Conservation (phyloP, 108 stramenopile genomes). For the Skeletonema marinoi region DNA sequence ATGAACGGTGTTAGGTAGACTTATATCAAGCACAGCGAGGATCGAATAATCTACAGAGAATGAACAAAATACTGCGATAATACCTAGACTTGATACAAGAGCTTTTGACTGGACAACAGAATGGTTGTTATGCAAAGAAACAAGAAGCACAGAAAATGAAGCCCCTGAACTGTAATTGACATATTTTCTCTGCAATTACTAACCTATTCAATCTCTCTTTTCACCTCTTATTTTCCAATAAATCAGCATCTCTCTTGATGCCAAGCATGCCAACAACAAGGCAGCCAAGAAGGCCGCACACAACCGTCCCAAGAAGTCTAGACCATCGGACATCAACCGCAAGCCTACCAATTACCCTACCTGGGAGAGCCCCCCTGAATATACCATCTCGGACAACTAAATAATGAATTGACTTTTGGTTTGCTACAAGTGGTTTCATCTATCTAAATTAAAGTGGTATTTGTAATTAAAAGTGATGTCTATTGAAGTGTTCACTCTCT, state of each 20-base stretch:
- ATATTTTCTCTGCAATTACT: background rate
- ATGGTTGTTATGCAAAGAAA: background rate
- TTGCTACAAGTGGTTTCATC: background rate
- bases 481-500: no score
- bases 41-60: no score
- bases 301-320: slow-evolving; percentile 81
- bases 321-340: slow-evolving; percentile 83
- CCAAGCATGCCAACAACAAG: slow-evolving; percentile 88
- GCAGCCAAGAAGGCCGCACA: slow-evolving; percentile 81
- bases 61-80: no score
- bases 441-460: background rate
- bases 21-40: no score
- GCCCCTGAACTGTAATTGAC: background rate
- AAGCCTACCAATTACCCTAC: slow-evolving; percentile 70
- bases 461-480: background rate
- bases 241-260: slow-evolving; percentile 44
- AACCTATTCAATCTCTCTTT: background rate
- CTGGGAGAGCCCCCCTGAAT: slow-evolving; percentile 74
- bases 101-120: background rate
- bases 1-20: background rate
- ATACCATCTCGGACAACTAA: slow-evolving; percentile 63
- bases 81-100: no score
- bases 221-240: background rate
- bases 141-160: background rate
- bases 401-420: background rate